phyloP scores from a whole-genome alignment of 2,329 filamentous ascomycete species.

The Magnaporthiopsis incrustans region DNA sequence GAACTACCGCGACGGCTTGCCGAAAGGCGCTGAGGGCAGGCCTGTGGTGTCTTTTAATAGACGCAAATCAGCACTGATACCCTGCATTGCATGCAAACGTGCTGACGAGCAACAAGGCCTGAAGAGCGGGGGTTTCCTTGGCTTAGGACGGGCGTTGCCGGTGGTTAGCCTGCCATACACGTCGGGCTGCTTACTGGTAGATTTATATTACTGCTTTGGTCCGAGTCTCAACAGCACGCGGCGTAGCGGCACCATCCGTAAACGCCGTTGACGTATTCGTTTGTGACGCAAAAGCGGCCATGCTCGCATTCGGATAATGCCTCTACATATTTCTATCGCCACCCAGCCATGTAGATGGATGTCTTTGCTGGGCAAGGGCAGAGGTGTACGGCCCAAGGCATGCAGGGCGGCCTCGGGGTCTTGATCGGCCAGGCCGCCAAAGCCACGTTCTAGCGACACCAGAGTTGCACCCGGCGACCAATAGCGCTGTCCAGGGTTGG shows the following conservation, averaged over 20 bases:
- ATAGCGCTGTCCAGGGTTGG: neutral
- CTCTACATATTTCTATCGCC: too few relatives aligned
- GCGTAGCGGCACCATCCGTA: neutral
- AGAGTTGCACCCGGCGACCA: neutral
- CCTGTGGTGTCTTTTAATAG: neutral
- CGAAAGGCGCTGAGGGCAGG: neutral
- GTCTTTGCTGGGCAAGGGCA: neutral
- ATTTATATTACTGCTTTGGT: neutral
- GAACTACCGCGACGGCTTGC: neutral
- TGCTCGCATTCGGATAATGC: too few relatives aligned
- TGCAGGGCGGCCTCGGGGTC: neutral
- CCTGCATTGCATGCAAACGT: neutral
- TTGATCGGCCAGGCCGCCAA: neutral
- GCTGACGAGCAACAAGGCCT: neutral
- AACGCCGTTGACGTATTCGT: too few relatives aligned
- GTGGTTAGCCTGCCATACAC: neutral
- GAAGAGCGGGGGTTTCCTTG: neutral
- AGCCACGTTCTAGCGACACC: neutral
- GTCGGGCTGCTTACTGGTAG: neutral
- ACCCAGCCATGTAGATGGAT: neutral
- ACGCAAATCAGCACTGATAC: neutral
- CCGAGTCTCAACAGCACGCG: too few relatives aligned
- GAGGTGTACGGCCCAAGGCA: neutral
- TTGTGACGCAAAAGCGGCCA: too few relatives aligned
- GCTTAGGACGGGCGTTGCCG: neutral